Evolutionary conservation across 75 land plant genomes (phyloP).

Genomic region (Azolla pinnata): DNA sequence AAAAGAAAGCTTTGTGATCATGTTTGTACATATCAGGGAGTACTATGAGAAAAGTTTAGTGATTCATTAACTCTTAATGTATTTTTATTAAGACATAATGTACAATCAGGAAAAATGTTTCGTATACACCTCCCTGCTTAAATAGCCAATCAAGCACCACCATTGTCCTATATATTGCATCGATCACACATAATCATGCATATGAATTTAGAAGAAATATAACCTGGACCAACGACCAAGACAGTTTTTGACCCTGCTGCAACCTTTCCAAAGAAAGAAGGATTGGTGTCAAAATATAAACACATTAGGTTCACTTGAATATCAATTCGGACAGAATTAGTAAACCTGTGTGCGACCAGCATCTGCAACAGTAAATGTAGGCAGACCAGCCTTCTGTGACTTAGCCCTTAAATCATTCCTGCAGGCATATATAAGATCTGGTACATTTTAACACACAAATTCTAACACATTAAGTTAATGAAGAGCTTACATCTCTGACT

Average conservation of each 20-base stretch:
- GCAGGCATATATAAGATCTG: no score
- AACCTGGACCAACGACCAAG: slow-evolving; percentile 93
- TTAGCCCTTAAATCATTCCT: slow-evolving; percentile 64
- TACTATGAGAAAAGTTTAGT: no score
- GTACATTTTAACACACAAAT: no score
- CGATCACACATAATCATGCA: neutral
- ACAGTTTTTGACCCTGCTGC: slow-evolving; percentile 89
- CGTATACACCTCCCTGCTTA: neutral
- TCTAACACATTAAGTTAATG: no score
- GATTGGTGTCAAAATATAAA: neutral
- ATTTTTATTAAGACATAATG: no score
- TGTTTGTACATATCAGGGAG: no score
- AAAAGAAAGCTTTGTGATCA: no score
- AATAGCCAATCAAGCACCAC: neutral
- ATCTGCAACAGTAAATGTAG: slow-evolving; percentile 87
- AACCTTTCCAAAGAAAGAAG: slow-evolving; percentile 29
- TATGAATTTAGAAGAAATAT: neutral
- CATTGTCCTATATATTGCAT: neutral
- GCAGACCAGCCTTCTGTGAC: slow-evolving; percentile 86
- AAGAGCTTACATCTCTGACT: slow-evolving; percentile 75
- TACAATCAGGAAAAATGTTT: neutral
- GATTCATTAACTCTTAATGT: no score
- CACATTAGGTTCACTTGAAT: neutral
- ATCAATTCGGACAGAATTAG: neutral
- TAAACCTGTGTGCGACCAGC: slow-evolving; percentile 97